Evolutionary conservation across 78 protist genomes (phyloP).

Genomic region (Chrysochromulina tobinii): DNA sequence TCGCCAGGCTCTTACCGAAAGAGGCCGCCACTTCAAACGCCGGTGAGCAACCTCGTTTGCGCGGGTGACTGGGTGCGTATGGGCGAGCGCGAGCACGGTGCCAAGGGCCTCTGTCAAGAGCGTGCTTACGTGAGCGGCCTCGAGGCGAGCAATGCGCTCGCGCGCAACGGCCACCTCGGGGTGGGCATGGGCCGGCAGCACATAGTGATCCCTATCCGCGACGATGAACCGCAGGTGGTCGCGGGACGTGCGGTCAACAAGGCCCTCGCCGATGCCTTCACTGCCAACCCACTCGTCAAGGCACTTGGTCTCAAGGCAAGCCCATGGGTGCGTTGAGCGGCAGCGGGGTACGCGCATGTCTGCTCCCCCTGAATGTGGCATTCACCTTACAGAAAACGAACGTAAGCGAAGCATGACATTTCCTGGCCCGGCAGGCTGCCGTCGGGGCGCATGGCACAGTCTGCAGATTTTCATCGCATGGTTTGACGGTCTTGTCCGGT

Average conservation of each 20-base stretch:
- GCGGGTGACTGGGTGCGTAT: conserved; percentile 47
- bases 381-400: too few species aligned
- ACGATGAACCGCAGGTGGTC: conserved; percentile 44
- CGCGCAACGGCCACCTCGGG: conserved; percentile 11
- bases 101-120: conserved; percentile 51
- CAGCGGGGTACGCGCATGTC: too few species aligned
- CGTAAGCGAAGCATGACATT: too few species aligned
- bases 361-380: too few species aligned
- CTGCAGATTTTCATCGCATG: too few species aligned
- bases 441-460: too few species aligned
- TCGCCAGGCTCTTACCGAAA: neutral
- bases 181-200: too few species aligned
- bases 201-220: conserved; percentile 7
- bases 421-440: too few species aligned
- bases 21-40: conserved; percentile 1
- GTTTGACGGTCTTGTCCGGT: too few species aligned
- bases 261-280: neutral
- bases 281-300: too few species aligned
- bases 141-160: conserved; percentile 44
- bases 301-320: neutral
- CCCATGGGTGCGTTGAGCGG: conserved; percentile 30
- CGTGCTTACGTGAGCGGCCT: conserved; percentile 40
- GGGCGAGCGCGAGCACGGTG: conserved; percentile 46
- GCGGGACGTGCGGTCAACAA: neutral
- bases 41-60: conserved; percentile 15